Percentiles rank a stretch among this genome's conserved stretches.
Evolutionary conservation across 805 yeast genomes (phyloP).

Genomic region (Pichia eremophila): DNA sequence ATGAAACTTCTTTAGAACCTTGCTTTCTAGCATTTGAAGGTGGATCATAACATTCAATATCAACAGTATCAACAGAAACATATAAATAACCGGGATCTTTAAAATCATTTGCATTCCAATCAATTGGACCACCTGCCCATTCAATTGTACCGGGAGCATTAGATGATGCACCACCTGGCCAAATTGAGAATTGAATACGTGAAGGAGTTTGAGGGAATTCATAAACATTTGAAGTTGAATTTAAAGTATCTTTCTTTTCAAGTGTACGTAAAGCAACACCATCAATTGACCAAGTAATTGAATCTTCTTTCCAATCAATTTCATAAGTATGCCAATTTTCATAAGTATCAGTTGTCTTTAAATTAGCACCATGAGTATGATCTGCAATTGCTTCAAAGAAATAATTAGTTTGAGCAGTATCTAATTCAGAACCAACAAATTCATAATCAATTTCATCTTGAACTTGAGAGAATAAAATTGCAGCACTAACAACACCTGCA

Average conservation of each 20-base stretch:
- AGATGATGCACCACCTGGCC: constrained; percentile 65
- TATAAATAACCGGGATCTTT: constrained; percentile 73
- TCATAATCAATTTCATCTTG: constrained; percentile 90
- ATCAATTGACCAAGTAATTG: constrained; percentile 62
- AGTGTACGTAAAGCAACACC: constrained; percentile 61
- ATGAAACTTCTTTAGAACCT: constrained; percentile 35
- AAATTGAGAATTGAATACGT: constrained; percentile 59
- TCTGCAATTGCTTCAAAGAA: constrained; percentile 68
- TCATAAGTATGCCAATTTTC: constrained; percentile 65
- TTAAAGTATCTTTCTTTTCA: constrained; percentile 48
- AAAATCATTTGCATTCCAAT: constrained; percentile 76
- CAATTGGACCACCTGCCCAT: constrained; percentile 83
- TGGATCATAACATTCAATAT: constrained; percentile 62
- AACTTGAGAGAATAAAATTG: constrained; percentile 71
- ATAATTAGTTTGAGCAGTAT: constrained; percentile 65
- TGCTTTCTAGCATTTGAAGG: constrained; percentile 42
- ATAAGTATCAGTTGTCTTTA: constrained; percentile 43
- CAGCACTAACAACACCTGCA: constrained; percentile 76
- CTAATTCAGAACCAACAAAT: constrained; percentile 68
- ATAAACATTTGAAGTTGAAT: constrained; percentile 48
- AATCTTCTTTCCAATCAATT: constrained; percentile 75
- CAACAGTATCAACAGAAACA: constrained; percentile 49
- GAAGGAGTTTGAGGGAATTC: constrained; percentile 68
- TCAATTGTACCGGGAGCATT: constrained; percentile 55
- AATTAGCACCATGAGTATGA: constrained; percentile 48